Evolutionary conservation across 345 rosid species (phyloP).

Genomic region (Gynandropsis gynandra): DNA sequence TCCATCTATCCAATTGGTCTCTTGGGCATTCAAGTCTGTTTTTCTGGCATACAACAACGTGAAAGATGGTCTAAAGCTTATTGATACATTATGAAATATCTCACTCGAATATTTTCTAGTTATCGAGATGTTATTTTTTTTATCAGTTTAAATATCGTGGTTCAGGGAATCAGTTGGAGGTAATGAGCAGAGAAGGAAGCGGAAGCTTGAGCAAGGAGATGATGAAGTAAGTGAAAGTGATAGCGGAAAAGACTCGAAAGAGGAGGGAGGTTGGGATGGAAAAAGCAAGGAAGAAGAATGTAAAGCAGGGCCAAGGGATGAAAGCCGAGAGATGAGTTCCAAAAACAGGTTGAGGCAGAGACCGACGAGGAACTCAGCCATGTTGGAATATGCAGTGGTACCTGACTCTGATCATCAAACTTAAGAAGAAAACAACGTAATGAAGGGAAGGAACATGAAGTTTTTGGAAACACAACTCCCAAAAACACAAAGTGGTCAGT

Average conservation of each 20-base stretch:
- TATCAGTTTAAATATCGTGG: neutral
- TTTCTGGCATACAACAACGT: no score
- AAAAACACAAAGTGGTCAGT: no score
- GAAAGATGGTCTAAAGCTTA: no score
- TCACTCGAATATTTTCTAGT: conserved; percentile 6
- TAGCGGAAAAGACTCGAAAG: neutral
- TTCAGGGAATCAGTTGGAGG: conserved; percentile 34
- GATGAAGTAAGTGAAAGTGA: conserved; percentile 25
- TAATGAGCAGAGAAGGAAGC: conserved; percentile 29
- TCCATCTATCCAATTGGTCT: neutral
- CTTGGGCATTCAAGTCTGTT: neutral
- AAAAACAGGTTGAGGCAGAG: conserved; percentile 55
- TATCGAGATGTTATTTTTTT: neutral
- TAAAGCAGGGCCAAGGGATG: conserved; percentile 19
- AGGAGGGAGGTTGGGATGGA: conserved; percentile 19
- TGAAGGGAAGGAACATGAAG: no score
- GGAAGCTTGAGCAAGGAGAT: conserved; percentile 25
- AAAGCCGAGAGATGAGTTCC: conserved; percentile 30
- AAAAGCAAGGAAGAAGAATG: conserved; percentile 22
- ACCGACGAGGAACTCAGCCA: conserved; percentile 44
- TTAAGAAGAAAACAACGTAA: no score
- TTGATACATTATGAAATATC: conserved; percentile 7
- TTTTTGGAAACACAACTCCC: no score
- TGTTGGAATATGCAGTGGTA: conserved; percentile 23
- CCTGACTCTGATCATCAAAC: conserved; percentile 41